Conservation (phyloP, 2,329 filamentous ascomycete genomes). For the Phoma sp. region DNA sequence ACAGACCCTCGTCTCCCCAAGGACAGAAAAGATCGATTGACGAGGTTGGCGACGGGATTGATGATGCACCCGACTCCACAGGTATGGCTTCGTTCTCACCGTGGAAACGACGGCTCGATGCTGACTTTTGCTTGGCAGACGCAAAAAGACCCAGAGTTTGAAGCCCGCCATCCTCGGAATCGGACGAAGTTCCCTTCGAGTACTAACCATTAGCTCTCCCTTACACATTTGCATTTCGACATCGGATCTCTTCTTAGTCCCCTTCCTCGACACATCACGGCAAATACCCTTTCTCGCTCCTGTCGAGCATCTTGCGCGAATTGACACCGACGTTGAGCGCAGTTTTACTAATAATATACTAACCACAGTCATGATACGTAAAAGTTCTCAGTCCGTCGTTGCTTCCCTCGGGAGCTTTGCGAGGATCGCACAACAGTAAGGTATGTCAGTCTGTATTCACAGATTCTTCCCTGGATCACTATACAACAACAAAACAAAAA, state of each 20-base stretch:
- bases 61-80: conserved; percentile 36
- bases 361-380: conserved; percentile 7
- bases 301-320: neutral
- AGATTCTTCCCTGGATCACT: neutral
- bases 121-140: conserved; percentile 33
- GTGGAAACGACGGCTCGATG: conserved; percentile 2
- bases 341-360: conserved; percentile 17
- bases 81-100: conserved; percentile 27
- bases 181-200: conserved; percentile 5
- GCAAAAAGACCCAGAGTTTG: conserved; percentile 43
- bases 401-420: neutral
- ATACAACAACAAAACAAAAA: neutral
- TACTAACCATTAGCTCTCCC: conserved; percentile 32
- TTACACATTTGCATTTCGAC: neutral
- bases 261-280: neutral
- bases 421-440: conserved; percentile 10
- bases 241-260: neutral
- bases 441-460: conserved; percentile 11
- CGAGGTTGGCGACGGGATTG: conserved; percentile 39
- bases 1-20: conserved; percentile 35
- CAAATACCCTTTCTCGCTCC: neutral
- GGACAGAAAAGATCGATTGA: conserved; percentile 44
- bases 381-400: neutral
- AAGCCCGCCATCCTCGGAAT: conserved; percentile 32
- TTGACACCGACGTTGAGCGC: neutral